Evolutionary conservation across 768 basidiomycete genomes (phyloP).

Genomic region (Podaxis sp.): DNA sequence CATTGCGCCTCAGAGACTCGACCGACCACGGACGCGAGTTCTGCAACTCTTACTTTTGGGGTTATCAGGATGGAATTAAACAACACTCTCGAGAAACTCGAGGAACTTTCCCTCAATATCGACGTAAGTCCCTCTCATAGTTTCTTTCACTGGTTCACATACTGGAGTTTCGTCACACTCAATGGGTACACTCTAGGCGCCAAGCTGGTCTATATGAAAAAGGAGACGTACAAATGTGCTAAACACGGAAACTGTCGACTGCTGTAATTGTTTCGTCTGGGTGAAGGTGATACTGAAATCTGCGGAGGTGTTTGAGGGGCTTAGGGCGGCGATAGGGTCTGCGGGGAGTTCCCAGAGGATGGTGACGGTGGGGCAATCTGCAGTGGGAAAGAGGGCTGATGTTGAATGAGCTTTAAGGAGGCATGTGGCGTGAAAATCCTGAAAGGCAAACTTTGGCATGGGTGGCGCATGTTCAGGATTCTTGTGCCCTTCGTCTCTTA

Average conservation of each 20-base stretch:
- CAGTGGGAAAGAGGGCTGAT: background rate
- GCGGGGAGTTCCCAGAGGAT: background rate
- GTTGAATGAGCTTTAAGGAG: background rate
- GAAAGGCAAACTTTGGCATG: background rate
- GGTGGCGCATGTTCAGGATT: too few relatives aligned
- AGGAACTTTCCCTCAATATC: conserved; percentile 8
- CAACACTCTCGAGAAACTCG: conserved; percentile 13
- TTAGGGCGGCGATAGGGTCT: background rate
- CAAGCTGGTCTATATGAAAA: background rate
- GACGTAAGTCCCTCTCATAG: conserved; percentile 2
- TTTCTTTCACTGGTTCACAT: background rate
- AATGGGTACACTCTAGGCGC: conserved; percentile 2
- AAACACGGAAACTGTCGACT: conserved; percentile 7
- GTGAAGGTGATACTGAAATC: background rate
- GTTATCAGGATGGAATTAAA: conserved; percentile 22
- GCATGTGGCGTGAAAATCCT: background rate
- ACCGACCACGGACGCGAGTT: conserved; percentile 26
- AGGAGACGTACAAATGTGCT: conserved; percentile 2
- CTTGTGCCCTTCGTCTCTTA: too few relatives aligned
- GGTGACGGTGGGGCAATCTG: background rate
- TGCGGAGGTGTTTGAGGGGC: background rate
- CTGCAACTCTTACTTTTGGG: conserved; percentile 25
- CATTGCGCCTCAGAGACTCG: background rate
- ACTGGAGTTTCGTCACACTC: background rate
- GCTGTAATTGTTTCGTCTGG: background rate